Evolutionary conservation across 169 alveolate species (phyloP), one percentile per base, ranked within the genome.

Genomic region (Toxoplasma gondii): DNA sequence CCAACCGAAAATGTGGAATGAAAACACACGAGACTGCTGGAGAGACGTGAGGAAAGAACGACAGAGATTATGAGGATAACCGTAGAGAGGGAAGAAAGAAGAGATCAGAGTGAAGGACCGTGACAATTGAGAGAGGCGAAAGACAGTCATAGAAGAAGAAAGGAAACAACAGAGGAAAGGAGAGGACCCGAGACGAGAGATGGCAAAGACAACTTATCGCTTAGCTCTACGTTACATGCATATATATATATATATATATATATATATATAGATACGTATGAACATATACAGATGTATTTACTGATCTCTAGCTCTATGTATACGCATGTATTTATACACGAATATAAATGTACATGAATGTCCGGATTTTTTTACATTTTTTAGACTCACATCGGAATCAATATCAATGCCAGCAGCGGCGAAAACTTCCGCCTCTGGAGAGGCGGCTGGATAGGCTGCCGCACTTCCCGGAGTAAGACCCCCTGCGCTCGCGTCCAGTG

Each of bases 391-490:
- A 7, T 74, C 84, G 38, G 84, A 74, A n/a, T 74, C 84, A 27
- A 74, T 16, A 34, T 74, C 84, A 24, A 74, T 74, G 41, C 84
- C 84, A 31, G 84, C 84, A 16, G 84, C 84, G 24, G 84, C 84
- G 84, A 36, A 31, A 44, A 74, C 43, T 12, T 31, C 74, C 34
- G 74, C 74, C 24, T 64, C 74, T 16, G 7, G 24, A 16, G 74
- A 27, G 31, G 31, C 31, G 31, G n/a, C 74, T 7, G 58, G 58
- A 49, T 49, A 49, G 12, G 58, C 22, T 12, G 58, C 58, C 12
- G 58, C 58, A 49, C 58, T 49, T 49, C 58, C 58, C 12, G 58
- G 58, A 49, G 58, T 7, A 12, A 4, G 22, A 12, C 58, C 22
- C 4, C 58, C 58, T 12, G 58, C 58, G 58, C 58, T 12, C 58